Evolutionary conservation across 768 basidiomycete genomes (phyloP).

Genomic region (Serendipita indica): DNA sequence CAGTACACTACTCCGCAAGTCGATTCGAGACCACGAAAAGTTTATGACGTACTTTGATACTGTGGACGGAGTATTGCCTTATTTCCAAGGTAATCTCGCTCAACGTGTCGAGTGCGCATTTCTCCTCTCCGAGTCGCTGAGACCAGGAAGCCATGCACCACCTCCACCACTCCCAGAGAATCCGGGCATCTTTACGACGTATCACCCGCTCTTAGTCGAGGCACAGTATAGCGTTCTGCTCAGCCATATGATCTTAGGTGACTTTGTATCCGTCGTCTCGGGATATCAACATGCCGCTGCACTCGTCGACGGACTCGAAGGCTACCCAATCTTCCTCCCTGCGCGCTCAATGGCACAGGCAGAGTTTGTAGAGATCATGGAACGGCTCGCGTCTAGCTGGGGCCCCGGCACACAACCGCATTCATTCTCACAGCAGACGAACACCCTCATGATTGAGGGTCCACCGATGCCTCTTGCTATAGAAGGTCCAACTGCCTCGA

Average conservation of each 20-base stretch:
- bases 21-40: constrained; percentile 70
- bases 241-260: constrained; percentile 61
- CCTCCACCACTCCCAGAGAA: constrained; percentile 28
- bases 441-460: constrained; percentile 8
- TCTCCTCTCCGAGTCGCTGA: constrained; percentile 47
- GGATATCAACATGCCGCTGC: constrained; percentile 51
- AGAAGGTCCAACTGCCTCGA: neutral
- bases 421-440: constrained; percentile 4
- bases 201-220: constrained; percentile 80
- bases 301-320: constrained; percentile 69
- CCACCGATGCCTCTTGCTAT: neutral
- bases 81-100: constrained; percentile 28
- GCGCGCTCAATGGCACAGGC: constrained; percentile 83
- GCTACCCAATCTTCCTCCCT: constrained; percentile 76
- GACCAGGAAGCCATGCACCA: constrained; percentile 39
- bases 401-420: constrained; percentile 31
- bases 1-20: constrained; percentile 45
- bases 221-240: constrained; percentile 70
- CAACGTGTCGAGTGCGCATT: constrained; percentile 52
- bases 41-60: constrained; percentile 75
- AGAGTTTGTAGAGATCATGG: constrained; percentile 73
- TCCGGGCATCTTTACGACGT: constrained; percentile 66
- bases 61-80: constrained; percentile 31
- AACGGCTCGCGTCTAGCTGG: constrained; percentile 70
- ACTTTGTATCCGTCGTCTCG: constrained; percentile 46